These are phyloP conservation scores for Ascochyta clinopodiicola DNA, from an alignment of 2,329 filamentous ascomycete genomes.

Conservation along the genomic window DNA sequence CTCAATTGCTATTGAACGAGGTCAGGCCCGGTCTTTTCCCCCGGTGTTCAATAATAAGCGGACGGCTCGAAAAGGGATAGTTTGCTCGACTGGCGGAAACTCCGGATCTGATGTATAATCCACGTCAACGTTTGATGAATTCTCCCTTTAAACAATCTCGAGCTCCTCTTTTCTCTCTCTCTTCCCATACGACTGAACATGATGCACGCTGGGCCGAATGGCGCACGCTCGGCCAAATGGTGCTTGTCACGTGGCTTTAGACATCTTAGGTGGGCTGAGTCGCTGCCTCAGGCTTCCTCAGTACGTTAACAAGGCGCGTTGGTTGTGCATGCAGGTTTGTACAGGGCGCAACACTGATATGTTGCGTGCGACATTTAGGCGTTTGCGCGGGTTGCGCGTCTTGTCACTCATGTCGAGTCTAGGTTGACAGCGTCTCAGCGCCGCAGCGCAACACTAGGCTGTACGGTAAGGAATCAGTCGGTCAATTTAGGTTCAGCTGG, in stretches of 20 bases:
- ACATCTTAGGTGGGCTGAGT: background rate
- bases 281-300: background rate
- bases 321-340: no score
- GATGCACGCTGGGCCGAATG: background rate
- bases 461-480: no score
- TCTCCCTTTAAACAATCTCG: background rate
- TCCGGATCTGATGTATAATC: constrained; percentile 13
- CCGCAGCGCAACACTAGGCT: no score
- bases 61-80: background rate
- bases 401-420: no score
- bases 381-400: no score
- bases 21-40: background rate
- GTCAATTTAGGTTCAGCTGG: no score
- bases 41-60: background rate
- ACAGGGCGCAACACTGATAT: no score
- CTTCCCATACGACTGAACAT: background rate
- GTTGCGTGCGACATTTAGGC: no score
- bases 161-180: background rate
- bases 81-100: background rate
- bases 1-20: background rate
- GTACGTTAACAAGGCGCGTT: background rate
- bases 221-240: no score
- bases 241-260: no score
- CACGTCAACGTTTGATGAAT: background rate
- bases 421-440: no score